phyloP scores from a whole-genome alignment of 225 moss, liverwort and hornwort species.

The Antitrichia curtipendula region DNA sequence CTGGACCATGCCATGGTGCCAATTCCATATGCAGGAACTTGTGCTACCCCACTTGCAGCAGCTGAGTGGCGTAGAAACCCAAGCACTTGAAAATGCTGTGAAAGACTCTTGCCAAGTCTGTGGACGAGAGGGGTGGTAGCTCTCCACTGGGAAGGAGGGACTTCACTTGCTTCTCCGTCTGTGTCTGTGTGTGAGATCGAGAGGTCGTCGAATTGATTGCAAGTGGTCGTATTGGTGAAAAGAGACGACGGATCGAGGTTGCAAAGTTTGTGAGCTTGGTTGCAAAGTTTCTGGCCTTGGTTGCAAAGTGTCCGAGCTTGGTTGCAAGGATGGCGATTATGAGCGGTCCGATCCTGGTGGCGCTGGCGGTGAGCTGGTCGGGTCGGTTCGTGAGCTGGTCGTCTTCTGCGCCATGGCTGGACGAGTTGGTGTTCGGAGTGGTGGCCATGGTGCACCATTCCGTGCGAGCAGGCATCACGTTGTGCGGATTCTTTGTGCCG shows the following conservation, averaged over 20 bases:
- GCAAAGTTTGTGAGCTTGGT: background rate
- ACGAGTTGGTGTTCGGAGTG: background rate
- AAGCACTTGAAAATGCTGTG: background rate
- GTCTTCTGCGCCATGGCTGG: constrained; percentile 4
- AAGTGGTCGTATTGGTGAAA: background rate
- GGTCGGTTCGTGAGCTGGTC: constrained; percentile 1
- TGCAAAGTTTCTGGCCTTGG: too few species aligned
- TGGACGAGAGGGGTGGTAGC: background rate
- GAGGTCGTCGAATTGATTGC: background rate
- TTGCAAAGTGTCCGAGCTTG: background rate
- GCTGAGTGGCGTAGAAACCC: background rate
- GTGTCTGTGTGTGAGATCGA: background rate
- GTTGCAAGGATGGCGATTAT: constrained; percentile 3
- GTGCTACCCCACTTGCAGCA: background rate
- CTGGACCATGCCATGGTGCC: background rate
- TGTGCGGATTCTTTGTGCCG: constrained; percentile 13
- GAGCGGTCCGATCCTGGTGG: constrained; percentile 23
- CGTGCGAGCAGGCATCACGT: background rate
- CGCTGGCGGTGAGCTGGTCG: background rate
- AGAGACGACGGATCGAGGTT: background rate
- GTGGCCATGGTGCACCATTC: background rate
- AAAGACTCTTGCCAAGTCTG: background rate
- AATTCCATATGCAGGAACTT: background rate
- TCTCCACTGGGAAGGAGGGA: background rate
- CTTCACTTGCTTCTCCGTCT: background rate